Percentiles rank a stretch among this genome's conserved stretches.
phyloP scores from a whole-genome alignment of 2,329 filamentous ascomycete genomes.

The Cytospora piceicola region DNA sequence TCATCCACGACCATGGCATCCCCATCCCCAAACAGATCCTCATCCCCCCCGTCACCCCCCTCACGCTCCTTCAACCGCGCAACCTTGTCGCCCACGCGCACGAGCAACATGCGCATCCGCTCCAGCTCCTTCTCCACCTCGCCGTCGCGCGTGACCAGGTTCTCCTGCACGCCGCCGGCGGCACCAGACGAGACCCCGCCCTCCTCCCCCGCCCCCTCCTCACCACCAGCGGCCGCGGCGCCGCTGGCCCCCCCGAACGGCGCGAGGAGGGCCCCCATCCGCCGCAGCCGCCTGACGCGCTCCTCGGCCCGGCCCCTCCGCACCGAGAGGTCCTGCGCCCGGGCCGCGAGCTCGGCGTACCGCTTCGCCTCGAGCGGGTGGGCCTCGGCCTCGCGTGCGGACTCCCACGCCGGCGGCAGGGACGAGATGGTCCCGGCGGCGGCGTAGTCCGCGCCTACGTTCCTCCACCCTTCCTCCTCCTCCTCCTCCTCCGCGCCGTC shows the following conservation, averaged over 20 bases:
- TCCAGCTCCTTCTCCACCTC: constrained; percentile 69
- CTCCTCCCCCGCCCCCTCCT: constrained; percentile 26
- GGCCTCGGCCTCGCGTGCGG: constrained; percentile 42
- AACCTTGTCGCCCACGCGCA: constrained; percentile 60
- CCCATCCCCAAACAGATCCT: constrained; percentile 30
- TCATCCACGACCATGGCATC: constrained; percentile 39
- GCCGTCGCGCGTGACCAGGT: constrained; percentile 67
- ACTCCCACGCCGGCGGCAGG: constrained; percentile 53
- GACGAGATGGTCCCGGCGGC: constrained; percentile 48
- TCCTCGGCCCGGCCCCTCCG: constrained; percentile 43
- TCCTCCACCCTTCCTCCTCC: constrained; percentile 42
- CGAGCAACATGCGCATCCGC: constrained; percentile 66
- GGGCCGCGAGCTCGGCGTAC: constrained; percentile 55
- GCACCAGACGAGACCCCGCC: constrained; percentile 18
- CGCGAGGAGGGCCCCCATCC: constrained; percentile 54
- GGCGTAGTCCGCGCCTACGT: constrained; percentile 49
- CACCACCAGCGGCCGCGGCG: not conserved
- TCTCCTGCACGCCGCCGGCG: constrained; percentile 60
- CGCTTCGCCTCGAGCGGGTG: constrained; percentile 53
- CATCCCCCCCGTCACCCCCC: constrained; percentile 5
- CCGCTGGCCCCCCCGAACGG: constrained; percentile 46
- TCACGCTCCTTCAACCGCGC: constrained; percentile 41
- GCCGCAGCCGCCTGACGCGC: constrained; percentile 50
- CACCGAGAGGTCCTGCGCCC: constrained; percentile 54
- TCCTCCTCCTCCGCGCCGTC: constrained; percentile 45